A percentile compares a stretch with the other conserved stretches of the same genome.
Evolutionary conservation across 2,329 filamentous ascomycete genomes (phyloP).

Genomic region (Aureobasidium sp.): DNA sequence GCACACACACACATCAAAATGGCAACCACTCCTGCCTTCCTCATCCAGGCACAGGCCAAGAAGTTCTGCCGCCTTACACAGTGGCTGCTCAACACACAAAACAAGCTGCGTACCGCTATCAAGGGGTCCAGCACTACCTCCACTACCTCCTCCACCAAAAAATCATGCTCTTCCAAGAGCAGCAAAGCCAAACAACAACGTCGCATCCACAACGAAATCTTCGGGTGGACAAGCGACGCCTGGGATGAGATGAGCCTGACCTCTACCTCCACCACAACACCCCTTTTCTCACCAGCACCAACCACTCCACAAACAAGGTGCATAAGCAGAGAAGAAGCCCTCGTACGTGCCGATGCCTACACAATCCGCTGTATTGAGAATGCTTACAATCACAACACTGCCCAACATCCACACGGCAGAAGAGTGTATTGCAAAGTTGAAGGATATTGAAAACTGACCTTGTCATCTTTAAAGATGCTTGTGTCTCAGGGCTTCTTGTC

Average conservation of each 20-base stretch:
- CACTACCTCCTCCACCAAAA: not conserved
- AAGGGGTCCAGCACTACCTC: not conserved
- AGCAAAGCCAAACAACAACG: not conserved
- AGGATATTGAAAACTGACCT: not conserved
- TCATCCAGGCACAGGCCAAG: not conserved
- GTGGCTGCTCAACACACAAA: not conserved
- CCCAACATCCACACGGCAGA: not conserved
- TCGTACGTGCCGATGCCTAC: not conserved
- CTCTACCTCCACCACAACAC: not conserved
- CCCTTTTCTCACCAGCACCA: not conserved
- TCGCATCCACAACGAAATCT: slow-evolving; percentile 12
- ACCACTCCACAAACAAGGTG: not conserved
- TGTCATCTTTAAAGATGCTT: not conserved
- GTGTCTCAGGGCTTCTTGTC: not conserved
- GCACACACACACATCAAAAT: not conserved
- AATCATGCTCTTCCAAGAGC: not conserved
- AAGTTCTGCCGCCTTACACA: not conserved
- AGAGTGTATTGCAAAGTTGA: not conserved
- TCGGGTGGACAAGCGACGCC: not conserved
- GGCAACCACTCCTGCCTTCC: not conserved
- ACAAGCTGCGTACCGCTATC: not conserved
- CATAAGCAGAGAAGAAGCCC: not conserved
- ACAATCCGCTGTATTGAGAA: not conserved
- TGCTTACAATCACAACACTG: not conserved
- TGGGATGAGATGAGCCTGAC: not conserved